A percentile compares a stretch with the other conserved stretches of the same genome.
Conservation (phyloP, 352 stramenopile species). For the Hyaloperonospora brassicae region DNA sequence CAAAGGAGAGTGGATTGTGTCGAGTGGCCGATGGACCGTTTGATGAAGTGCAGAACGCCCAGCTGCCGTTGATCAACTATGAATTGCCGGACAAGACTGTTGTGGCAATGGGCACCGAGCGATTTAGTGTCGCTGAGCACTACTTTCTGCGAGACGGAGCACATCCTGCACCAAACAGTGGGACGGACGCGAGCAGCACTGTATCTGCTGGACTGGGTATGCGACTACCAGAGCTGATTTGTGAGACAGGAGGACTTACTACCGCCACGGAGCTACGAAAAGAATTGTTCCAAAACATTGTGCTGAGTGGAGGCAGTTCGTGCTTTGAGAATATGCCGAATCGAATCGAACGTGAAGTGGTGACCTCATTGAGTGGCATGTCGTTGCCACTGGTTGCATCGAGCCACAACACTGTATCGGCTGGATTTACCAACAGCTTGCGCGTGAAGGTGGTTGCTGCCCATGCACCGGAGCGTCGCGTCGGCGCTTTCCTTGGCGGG, state of each 20-base stretch:
- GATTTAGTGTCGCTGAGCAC: conserved; percentile 85
- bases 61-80: conserved; percentile 64
- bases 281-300: conserved; percentile 78
- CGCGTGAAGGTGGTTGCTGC: conserved; percentile 67
- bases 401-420: conserved; percentile 5
- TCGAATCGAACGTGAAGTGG: conserved; percentile 65
- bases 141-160: conserved; percentile 47
- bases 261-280: conserved; percentile 69
- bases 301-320: conserved; percentile 68
- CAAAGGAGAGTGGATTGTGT: conserved; percentile 70
- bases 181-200: conserved; percentile 3
- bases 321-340: conserved; percentile 74
- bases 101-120: conserved; percentile 77
- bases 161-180: conserved; percentile 3
- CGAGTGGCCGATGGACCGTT: conserved; percentile 64
- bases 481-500: conserved; percentile 86
- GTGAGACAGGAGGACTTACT: conserved; percentile 49
- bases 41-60: conserved; percentile 60
- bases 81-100: conserved; percentile 77
- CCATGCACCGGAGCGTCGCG: conserved; percentile 52
- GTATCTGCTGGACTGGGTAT: conserved; percentile 27
- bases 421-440: conserved; percentile 33
- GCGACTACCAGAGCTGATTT: conserved; percentile 54
- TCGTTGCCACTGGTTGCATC: conserved; percentile 26
- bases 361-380: conserved; percentile 39